Evolutionary conservation across 306 rosid genomes (phyloP).

Genomic region (Arachis hypogaea): DNA sequence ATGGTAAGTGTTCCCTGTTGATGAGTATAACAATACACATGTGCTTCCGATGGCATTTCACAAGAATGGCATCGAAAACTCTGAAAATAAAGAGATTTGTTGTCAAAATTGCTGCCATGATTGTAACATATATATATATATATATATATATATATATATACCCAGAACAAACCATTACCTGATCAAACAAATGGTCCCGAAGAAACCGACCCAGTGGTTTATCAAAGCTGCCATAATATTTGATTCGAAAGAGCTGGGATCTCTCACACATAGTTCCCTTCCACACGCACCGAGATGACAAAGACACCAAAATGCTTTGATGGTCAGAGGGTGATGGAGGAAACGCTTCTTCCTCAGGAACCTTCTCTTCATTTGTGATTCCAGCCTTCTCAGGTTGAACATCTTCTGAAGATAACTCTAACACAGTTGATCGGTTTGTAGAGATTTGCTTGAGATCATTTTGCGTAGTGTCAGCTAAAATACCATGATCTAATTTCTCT

Average conservation of each 20-base stretch:
- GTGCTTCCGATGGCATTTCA: conserved; percentile 96
- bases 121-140: background rate
- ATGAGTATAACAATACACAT: conserved; percentile 95
- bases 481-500: conserved; percentile 46
- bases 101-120: conserved; percentile 32
- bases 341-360: conserved; percentile 68
- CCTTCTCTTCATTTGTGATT: conserved; percentile 48
- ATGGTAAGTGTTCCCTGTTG: conserved; percentile 96
- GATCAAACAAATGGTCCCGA: conserved; percentile 92
- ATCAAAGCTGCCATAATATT: conserved; percentile 94
- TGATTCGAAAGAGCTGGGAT: conserved; percentile 91
- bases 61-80: conserved; percentile 79
- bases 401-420: conserved; percentile 48
- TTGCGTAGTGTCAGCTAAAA: conserved; percentile 37
- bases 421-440: conserved; percentile 44
- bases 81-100: conserved; percentile 51
- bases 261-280: conserved; percentile 97
- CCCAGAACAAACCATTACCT: conserved; percentile 56
- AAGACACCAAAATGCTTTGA: conserved; percentile 95
- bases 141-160: no score
- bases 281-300: conserved; percentile 96
- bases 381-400: conserved; percentile 45
- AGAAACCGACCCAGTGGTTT: conserved; percentile 92
- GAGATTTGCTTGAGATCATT: conserved; percentile 46
- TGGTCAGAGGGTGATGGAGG: conserved; percentile 90